Conservation (phyloP, 2,329 filamentous ascomycete species). For the Myriosclerotinia scirpicola region DNA sequence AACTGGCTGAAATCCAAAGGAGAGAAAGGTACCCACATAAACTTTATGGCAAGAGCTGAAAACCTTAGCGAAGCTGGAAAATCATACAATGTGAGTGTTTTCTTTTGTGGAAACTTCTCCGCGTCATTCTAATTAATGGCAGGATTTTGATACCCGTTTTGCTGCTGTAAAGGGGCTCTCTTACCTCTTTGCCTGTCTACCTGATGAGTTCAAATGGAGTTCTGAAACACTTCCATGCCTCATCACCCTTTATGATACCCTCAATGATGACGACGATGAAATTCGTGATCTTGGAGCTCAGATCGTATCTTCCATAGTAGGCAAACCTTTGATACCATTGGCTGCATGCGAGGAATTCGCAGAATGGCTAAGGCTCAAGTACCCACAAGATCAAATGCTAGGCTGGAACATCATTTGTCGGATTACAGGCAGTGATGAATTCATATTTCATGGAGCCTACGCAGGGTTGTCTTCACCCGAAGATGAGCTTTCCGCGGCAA, state of each 20-base stretch:
- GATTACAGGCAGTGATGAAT: slow-evolving; percentile 30
- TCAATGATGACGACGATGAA: slow-evolving; percentile 92
- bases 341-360: slow-evolving; percentile 27
- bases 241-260: slow-evolving; percentile 68
- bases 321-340: slow-evolving; percentile 45
- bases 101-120: neutral
- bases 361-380: slow-evolving; percentile 25
- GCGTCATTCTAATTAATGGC: slow-evolving; percentile 17
- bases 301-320: slow-evolving; percentile 44
- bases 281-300: slow-evolving; percentile 58
- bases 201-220: slow-evolving; percentile 19
- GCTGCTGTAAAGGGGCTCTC: slow-evolving; percentile 59
- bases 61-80: slow-evolving; percentile 52
- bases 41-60: slow-evolving; percentile 48
- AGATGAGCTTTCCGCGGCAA: slow-evolving; percentile 47
- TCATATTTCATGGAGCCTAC: neutral
- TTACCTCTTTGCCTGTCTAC: slow-evolving; percentile 45
- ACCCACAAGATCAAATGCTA: slow-evolving; percentile 20
- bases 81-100: slow-evolving; percentile 49
- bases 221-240: slow-evolving; percentile 52
- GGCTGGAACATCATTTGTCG: slow-evolving; percentile 27
- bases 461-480: slow-evolving; percentile 40
- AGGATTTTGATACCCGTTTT: slow-evolving; percentile 66
- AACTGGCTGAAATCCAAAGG: slow-evolving; percentile 12
- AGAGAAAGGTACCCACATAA: slow-evolving; percentile 25